These are phyloP conservation scores for Globisporangium cystogenes DNA, from an alignment of 352 stramenopile genomes.

Conservation along the genomic window DNA sequence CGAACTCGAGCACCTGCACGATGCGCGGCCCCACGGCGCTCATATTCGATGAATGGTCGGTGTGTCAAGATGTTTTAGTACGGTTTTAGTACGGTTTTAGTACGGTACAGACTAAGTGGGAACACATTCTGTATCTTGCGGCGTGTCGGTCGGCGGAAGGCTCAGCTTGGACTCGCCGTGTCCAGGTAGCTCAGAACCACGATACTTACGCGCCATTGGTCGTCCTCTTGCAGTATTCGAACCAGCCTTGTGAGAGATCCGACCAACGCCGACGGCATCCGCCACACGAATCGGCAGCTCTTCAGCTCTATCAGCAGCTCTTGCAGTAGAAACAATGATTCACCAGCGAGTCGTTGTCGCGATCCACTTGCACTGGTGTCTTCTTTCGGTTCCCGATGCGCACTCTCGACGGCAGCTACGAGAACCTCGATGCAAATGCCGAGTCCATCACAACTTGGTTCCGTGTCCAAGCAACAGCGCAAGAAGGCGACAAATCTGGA, in stretches of 20 bases:
- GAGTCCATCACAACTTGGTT: constrained; percentile 6
- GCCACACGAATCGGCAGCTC: constrained; percentile 17
- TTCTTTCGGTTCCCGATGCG: background rate
- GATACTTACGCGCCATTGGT: constrained; percentile 32
- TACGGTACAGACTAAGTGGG: background rate
- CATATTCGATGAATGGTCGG: background rate
- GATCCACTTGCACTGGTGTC: constrained; percentile 2
- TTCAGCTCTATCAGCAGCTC: constrained; percentile 30
- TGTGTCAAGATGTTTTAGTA: too few relatives aligned
- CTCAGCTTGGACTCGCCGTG: background rate
- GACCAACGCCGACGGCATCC: constrained; percentile 23
- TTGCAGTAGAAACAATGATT: constrained; percentile 28
- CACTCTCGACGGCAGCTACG: constrained; percentile 15
- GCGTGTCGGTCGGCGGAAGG: too few relatives aligned
- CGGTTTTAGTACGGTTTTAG: too few relatives aligned
- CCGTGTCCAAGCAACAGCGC: background rate
- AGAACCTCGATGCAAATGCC: constrained; percentile 31
- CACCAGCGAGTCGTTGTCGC: background rate
- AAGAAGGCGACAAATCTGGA: constrained; percentile 1
- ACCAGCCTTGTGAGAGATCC: constrained; percentile 30
- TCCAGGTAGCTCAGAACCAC: constrained; percentile 36
- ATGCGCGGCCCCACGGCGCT: constrained; percentile 19
- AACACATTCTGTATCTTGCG: too few relatives aligned
- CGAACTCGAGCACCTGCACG: constrained; percentile 79
- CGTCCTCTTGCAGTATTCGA: constrained; percentile 23